phyloP scores from a whole-genome alignment of 2,329 filamentous ascomycete species.

The Rhexocercosporidium sp. region DNA sequence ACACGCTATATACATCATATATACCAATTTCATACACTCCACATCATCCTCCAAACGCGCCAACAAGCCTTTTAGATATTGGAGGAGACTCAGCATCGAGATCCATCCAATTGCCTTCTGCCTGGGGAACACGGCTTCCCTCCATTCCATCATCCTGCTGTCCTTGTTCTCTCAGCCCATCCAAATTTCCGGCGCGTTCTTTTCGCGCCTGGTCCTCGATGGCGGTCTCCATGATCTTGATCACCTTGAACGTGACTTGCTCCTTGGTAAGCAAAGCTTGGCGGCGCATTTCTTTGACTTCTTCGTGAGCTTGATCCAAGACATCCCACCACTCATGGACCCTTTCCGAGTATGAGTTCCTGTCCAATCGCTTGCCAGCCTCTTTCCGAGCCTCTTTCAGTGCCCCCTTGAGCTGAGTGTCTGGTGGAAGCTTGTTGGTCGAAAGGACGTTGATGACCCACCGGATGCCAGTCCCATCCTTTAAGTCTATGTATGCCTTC shows the following conservation, averaged over 20 bases:
- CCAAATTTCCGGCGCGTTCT: neutral
- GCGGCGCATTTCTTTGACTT: conserved; percentile 24
- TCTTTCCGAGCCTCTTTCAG: conserved; percentile 30
- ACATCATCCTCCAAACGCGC: neutral
- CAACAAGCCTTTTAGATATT: neutral
- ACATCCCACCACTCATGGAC: conserved; percentile 20
- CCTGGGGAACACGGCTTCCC: neutral
- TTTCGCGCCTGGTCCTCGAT: conserved; percentile 20
- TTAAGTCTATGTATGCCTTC: conserved; percentile 35
- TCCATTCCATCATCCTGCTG: neutral
- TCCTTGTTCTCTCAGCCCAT: neutral
- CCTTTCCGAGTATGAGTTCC: conserved; percentile 7
- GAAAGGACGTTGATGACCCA: conserved; percentile 36
- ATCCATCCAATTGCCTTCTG: neutral
- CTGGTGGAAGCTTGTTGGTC: conserved; percentile 34
- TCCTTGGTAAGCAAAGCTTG: conserved; percentile 15
- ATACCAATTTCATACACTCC: neutral
- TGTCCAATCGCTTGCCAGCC: conserved; percentile 7
- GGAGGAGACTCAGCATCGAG: neutral
- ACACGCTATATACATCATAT: neutral
- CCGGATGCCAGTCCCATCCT: conserved; percentile 33
- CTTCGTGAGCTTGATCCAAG: conserved; percentile 23
- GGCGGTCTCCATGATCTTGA: conserved; percentile 37
- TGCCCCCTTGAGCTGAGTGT: conserved; percentile 27
- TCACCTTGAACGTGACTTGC: conserved; percentile 27